Evolutionary conservation across 352 stramenopile species (phyloP).

Genomic region (Phytophthora megakarya): DNA sequence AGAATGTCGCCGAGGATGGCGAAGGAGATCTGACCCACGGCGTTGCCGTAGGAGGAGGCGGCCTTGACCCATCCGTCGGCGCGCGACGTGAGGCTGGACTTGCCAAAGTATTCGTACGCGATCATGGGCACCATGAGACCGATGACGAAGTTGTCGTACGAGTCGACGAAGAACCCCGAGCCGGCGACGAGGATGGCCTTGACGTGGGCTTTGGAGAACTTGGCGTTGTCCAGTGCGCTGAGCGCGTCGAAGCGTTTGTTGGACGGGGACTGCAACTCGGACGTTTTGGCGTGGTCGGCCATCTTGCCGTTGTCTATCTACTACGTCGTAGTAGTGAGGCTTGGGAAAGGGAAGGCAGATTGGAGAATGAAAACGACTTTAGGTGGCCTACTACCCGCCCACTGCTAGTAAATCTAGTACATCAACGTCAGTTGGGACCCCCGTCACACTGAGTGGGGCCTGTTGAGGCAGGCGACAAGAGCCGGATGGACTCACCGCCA

Average conservation of each 20-base stretch:
- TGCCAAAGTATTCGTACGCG: slow-evolving; percentile 56
- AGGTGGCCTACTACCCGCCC: no score
- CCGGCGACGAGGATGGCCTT: slow-evolving; percentile 52
- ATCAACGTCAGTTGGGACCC: neutral
- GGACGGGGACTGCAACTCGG: slow-evolving; percentile 13
- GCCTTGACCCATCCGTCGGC: slow-evolving; percentile 53
- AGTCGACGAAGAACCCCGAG: slow-evolving; percentile 62
- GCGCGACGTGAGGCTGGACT: slow-evolving; percentile 35
- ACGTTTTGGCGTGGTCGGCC: no score
- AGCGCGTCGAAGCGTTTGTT: slow-evolving; percentile 37
- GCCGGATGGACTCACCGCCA: slow-evolving; percentile 19
- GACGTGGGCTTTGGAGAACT: slow-evolving; percentile 55
- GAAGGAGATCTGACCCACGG: slow-evolving; percentile 54
- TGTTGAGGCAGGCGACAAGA: slow-evolving; percentile 15
- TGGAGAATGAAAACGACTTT: slow-evolving; percentile 17
- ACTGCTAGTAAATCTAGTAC: no score
- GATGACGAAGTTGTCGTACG: slow-evolving; percentile 66
- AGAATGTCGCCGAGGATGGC: slow-evolving; percentile 53
- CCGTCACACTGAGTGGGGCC: slow-evolving; percentile 26
- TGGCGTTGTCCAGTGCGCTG: slow-evolving; percentile 47
- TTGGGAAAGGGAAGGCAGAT: slow-evolving; percentile 12
- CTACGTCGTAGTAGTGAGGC: neutral
- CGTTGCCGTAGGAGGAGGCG: slow-evolving; percentile 47
- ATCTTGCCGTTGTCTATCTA: slow-evolving; percentile 8
- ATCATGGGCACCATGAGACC: slow-evolving; percentile 54